Evolutionary conservation across 139 green algal genomes (phyloP).

Genomic region (Penium margaritaceum): DNA sequence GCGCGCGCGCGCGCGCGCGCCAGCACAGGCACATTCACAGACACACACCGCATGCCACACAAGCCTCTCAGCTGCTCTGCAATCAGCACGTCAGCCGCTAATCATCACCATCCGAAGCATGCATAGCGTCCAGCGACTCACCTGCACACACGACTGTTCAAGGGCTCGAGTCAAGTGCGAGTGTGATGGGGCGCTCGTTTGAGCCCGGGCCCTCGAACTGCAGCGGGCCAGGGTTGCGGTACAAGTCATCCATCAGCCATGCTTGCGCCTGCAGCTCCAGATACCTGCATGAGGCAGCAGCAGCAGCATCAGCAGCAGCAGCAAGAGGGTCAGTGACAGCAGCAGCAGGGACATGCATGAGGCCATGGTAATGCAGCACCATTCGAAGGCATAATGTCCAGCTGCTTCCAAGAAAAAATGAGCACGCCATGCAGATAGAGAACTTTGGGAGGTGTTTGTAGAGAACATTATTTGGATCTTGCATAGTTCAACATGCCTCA

Average conservation of each 20-base stretch:
- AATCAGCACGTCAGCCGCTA: not conserved
- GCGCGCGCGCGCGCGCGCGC: no score
- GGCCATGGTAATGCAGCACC: no score
- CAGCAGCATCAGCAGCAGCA: not conserved
- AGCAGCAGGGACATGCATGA: no score
- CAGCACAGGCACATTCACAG: no score
- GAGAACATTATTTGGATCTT: no score
- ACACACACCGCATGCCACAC: no score
- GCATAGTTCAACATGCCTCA: no score
- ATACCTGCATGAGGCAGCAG: constrained; percentile 3
- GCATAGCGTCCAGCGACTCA: not conserved
- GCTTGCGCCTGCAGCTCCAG: not conserved
- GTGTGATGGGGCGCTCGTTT: constrained; percentile 47
- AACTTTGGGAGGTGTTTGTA: no score
- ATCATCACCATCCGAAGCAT: not conserved
- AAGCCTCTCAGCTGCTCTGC: not conserved
- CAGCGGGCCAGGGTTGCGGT: constrained; percentile 54
- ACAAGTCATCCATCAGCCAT: constrained; percentile 55
- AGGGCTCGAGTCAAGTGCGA: constrained; percentile 47
- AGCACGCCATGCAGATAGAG: no score
- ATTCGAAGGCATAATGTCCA: no score
- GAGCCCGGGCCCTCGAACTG: constrained; percentile 48
- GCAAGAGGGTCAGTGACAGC: no score
- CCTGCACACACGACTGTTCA: not conserved
- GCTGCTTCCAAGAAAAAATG: no score